Percentiles rank a stretch among this genome's conserved stretches.
Evolutionary conservation across 305 asterid species (phyloP).

Genomic region (Solanum hybrid): DNA sequence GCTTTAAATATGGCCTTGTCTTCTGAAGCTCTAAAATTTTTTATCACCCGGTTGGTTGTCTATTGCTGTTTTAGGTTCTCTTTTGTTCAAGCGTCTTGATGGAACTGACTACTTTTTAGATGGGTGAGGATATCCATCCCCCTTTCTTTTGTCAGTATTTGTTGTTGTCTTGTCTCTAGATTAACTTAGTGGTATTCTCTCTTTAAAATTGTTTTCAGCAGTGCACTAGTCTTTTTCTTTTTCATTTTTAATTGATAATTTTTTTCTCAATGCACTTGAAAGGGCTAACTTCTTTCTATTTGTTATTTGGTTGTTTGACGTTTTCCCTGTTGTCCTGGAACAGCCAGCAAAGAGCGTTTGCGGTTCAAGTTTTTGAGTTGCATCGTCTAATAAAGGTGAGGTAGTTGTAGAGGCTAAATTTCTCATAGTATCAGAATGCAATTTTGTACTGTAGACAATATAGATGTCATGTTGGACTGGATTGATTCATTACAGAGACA

Average conservation of each 20-base stretch:
- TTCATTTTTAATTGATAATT: not conserved
- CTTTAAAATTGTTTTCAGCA: not conserved
- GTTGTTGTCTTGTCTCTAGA: not conserved
- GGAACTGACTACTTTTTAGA: not conserved
- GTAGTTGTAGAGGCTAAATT: not conserved
- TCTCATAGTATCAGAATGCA: not conserved
- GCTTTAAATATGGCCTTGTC: not conserved
- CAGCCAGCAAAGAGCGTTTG: slow-evolving; percentile 83
- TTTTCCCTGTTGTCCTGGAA: not conserved
- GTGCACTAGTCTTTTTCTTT: not conserved
- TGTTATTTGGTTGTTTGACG: not conserved
- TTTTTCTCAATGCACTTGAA: not conserved
- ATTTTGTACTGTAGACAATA: not conserved
- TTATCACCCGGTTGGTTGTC: not conserved
- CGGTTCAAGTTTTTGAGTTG: slow-evolving; percentile 90
- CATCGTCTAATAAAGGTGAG: slow-evolving; percentile 70
- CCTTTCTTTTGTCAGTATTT: not conserved
- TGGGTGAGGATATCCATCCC: not conserved
- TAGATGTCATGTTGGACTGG: not conserved
- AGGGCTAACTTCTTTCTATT: not conserved
- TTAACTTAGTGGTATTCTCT: not conserved
- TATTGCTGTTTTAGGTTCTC: not conserved
- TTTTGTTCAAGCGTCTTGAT: not conserved
- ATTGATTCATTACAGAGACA: not conserved
- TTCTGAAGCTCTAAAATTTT: not conserved